Evolutionary conservation across 2,329 filamentous ascomycete genomes (phyloP), one percentile per base, ranked within the genome.

Genomic region (Fusarium chlamydosporum): DNA sequence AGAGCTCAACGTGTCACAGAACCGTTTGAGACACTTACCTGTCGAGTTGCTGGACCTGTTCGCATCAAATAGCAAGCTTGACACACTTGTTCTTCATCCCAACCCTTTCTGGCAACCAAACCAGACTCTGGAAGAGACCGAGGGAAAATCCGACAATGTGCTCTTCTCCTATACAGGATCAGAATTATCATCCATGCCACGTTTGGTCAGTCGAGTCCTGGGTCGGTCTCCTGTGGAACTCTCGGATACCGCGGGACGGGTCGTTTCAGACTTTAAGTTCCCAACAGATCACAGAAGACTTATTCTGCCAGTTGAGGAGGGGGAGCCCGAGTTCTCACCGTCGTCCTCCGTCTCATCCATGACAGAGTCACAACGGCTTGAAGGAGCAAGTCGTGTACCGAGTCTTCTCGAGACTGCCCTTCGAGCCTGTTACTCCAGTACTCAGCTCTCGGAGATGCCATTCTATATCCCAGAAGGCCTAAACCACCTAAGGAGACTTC

Each of bases 1-100:
- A 51, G 84, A 88, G 51, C 83, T 93, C 38, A 92, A 92, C 69
- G 71, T 93, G 10, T 86, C 89, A 1, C 85, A 90, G 54, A 93
- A 92, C 65, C 77, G 79, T 7, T 79, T 93, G 12, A 82, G 81
- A 8, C 85, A 81, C 62, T 81, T 93, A 2, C 91, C 91, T 0
- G 85, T 82, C 56, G 89, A 92, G 73, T 79, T 92, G 1, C 80
- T 92, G 1, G 77, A 85, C 26, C 80, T 92, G 3, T 76, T 91
- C 20, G 77, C 79, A 33, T 73, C 77, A 11, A 74, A 78, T 1
- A 76, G 80, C 45, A 82, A 81, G 20, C 79, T 91, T n/a, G 75
- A 77, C 13, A 81, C 82, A 6, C 77, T 92, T n/a, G 81, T 80
- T 27, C 70, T 90, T 4, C 84, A 88, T 56, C 89, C 90, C 1